A percentile compares a stretch with the other conserved stretches of the same genome.
phyloP scores from a whole-genome alignment of 139 green algal species.

The Coccomyxa sp. region DNA sequence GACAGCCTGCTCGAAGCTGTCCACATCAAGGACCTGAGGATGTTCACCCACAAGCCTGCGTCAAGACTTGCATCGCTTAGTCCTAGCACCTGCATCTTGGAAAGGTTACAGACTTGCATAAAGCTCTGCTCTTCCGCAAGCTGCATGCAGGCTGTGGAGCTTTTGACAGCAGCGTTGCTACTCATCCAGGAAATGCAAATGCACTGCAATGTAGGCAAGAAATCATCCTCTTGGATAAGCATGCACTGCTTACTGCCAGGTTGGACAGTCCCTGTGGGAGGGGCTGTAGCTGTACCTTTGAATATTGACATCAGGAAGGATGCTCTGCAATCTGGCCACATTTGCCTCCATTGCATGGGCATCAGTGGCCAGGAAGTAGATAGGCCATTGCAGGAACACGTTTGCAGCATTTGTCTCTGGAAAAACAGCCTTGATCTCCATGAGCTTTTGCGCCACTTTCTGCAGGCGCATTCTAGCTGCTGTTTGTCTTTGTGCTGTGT shows the following conservation, averaged over 20 bases:
- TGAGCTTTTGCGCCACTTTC: conserved; percentile 26
- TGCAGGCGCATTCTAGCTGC: too few species aligned
- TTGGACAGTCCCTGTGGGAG: too few species aligned
- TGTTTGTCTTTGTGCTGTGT: too few species aligned
- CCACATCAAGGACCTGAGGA: conserved; percentile 61
- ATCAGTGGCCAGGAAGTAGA: conserved; percentile 49
- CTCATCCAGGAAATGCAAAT: too few species aligned
- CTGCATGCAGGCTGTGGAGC: not conserved
- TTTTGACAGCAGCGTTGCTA: too few species aligned
- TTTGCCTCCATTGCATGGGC: conserved; percentile 24
- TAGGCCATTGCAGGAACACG: conserved; percentile 51
- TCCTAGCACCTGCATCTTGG: not conserved
- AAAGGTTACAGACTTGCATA: not conserved
- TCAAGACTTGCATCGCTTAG: not conserved
- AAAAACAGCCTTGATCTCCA: conserved; percentile 59
- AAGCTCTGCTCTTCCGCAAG: not conserved
- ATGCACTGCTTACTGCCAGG: too few species aligned
- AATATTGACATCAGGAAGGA: conserved; percentile 59
- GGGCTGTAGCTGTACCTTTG: conserved; percentile 20
- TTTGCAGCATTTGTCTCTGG: conserved; percentile 45
- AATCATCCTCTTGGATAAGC: too few species aligned
- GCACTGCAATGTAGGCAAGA: too few species aligned
- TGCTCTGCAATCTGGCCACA: conserved; percentile 29
- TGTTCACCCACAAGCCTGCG: conserved; percentile 54
- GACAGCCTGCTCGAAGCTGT: conserved; percentile 49